Conservation (phyloP, 768 basidiomycete species). For the Agaricus sinodeliciosus region DNA sequence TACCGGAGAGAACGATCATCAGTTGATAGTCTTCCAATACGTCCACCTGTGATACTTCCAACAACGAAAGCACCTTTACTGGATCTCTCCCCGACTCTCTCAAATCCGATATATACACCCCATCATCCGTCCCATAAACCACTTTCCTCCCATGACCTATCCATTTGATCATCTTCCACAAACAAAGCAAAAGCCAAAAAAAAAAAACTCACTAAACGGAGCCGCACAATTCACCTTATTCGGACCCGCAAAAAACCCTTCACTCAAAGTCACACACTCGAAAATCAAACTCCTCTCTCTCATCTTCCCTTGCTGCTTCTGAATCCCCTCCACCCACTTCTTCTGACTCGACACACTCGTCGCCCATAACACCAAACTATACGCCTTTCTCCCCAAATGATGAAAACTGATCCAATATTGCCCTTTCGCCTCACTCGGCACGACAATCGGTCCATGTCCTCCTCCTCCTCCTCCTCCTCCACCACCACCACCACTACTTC, state of each 20-base stretch:
- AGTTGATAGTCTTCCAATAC: constrained; percentile 94
- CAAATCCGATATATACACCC: constrained; percentile 91
- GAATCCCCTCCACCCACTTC: constrained; percentile 92
- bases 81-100: constrained; percentile 74
- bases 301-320: constrained; percentile 82
- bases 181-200: constrained; percentile 4
- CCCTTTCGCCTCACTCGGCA: constrained; percentile 64
- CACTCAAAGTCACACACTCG: constrained; percentile 77
- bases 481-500: constrained; percentile 19
- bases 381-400: constrained; percentile 89
- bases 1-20: constrained; percentile 97
- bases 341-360: constrained; percentile 76
- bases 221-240: constrained; percentile 94
- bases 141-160: constrained; percentile 78
- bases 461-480: too few species aligned
- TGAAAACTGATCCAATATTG: constrained; percentile 91
- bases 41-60: constrained; percentile 92
- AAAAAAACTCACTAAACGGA: constrained; percentile 65
- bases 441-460: constrained; percentile 23
- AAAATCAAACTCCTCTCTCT: constrained; percentile 83
- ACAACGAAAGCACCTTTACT: constrained; percentile 79
- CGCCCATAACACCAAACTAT: constrained; percentile 89
- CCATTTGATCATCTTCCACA: too few species aligned
- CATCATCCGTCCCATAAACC: constrained; percentile 97
- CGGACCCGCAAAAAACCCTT: constrained; percentile 79